phyloP scores from a whole-genome alignment of 2,329 filamentous ascomycete species.

The Grosmannia huntii region DNA sequence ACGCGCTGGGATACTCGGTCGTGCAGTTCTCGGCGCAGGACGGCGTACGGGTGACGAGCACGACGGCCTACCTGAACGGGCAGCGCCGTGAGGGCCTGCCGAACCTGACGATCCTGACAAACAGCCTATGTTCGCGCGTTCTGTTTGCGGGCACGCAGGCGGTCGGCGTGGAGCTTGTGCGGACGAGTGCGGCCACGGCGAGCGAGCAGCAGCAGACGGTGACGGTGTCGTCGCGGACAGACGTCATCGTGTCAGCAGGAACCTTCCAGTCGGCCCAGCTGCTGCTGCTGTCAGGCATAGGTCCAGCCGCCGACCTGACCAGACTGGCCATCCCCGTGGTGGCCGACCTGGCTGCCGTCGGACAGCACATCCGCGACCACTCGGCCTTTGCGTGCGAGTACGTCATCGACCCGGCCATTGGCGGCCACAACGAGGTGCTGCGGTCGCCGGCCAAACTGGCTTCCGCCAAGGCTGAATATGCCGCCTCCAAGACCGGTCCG shows the following conservation, averaged over 20 bases:
- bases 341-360: constrained; percentile 23
- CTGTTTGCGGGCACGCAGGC: constrained; percentile 1
- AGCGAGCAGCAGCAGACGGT: too few relatives aligned
- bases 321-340: constrained; percentile 24
- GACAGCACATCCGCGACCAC: constrained; percentile 27
- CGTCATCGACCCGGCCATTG: neutral
- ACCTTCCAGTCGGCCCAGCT: constrained; percentile 28
- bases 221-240: constrained; percentile 7
- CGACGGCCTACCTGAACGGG: neutral
- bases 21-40: constrained; percentile 1
- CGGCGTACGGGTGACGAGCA: constrained; percentile 1
- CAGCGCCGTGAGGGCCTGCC: constrained; percentile 5
- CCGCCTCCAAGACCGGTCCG: neutral
- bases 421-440: neutral
- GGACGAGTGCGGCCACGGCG: neutral
- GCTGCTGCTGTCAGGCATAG: constrained; percentile 32
- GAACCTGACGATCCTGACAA: constrained; percentile 14
- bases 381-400: constrained; percentile 9
- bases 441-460: neutral
- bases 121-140: neutral
- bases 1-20: constrained; percentile 1
- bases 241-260: constrained; percentile 30
- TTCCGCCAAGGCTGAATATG: neutral
- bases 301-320: constrained; percentile 27
- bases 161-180: constrained; percentile 2